Conservation (phyloP, 352 stramenopile genomes). For the Blastocystis sp. region DNA sequence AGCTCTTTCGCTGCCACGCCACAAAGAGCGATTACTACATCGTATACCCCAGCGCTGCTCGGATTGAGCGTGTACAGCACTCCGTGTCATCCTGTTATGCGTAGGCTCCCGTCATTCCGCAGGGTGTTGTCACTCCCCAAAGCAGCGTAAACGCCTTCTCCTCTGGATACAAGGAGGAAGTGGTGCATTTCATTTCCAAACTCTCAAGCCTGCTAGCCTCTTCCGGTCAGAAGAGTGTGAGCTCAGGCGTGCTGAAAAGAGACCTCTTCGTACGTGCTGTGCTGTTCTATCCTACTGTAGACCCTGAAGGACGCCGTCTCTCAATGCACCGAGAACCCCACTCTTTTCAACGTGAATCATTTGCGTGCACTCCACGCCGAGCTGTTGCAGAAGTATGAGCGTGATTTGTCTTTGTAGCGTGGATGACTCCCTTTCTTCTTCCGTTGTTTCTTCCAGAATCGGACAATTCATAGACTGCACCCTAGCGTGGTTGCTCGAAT, state of each 20-base stretch:
- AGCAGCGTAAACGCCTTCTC: constrained; percentile 19
- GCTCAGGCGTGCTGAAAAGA: background rate
- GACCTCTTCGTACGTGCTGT: background rate
- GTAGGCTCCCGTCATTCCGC: background rate
- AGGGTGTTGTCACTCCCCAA: background rate
- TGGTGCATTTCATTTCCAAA: background rate
- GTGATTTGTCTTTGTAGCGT: background rate
- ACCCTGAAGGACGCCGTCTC: background rate
- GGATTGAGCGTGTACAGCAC: background rate
- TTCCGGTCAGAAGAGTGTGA: background rate
- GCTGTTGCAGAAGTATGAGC: background rate
- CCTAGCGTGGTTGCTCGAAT: too few relatives aligned
- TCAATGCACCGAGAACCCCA: background rate
- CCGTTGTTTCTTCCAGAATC: too few relatives aligned
- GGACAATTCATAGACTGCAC: too few relatives aligned
- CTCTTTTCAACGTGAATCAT: background rate
- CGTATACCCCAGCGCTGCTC: background rate
- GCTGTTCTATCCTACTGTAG: background rate
- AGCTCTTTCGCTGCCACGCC: constrained; percentile 26
- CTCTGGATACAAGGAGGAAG: constrained; percentile 35
- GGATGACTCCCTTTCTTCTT: background rate
- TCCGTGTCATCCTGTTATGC: background rate
- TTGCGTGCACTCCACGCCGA: background rate
- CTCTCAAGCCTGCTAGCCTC: background rate
- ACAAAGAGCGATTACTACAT: constrained; percentile 29